These are phyloP conservation scores for Ogataea philodendri DNA, from an alignment of 805 yeast genomes.

Conservation along the genomic window DNA sequence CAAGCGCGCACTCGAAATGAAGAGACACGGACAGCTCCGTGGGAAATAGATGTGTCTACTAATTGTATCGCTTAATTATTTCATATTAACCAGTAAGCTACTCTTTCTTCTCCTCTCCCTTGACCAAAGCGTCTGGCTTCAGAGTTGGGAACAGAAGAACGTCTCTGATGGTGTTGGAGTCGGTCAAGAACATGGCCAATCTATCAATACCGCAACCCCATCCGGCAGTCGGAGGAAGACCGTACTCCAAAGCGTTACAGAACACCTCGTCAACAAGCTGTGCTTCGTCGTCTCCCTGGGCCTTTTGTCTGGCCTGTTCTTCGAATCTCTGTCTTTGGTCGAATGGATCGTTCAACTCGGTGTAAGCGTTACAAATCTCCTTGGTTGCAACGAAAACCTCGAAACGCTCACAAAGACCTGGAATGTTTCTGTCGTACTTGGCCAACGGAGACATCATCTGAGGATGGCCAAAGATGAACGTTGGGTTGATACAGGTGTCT, in stretches of 20 bases:
- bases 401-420: constrained; percentile 97
- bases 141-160: constrained; percentile 97
- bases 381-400: constrained; percentile 98
- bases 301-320: constrained; percentile 99
- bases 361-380: constrained; percentile 97
- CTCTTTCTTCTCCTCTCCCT: constrained; percentile 35
- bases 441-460: constrained; percentile 99
- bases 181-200: constrained; percentile 95
- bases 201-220: constrained; percentile 99
- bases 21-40: constrained; percentile 63
- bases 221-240: constrained; percentile 99
- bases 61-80: neutral
- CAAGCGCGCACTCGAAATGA: constrained; percentile 84
- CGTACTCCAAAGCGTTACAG: constrained; percentile 97
- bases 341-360: constrained; percentile 98
- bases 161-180: constrained; percentile 96
- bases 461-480: constrained; percentile 97
- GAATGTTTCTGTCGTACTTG: constrained; percentile 85
- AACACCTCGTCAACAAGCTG: constrained; percentile 94
- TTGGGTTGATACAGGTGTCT: constrained; percentile 93
- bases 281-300: constrained; percentile 98
- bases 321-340: constrained; percentile 97
- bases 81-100: constrained; percentile 8
- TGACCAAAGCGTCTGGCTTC: constrained; percentile 74
- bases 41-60: constrained; percentile 21